These are phyloP conservation scores for Batkoa obscura DNA, from an alignment of 371 early-diverging fungal species.

Conservation along the genomic window DNA sequence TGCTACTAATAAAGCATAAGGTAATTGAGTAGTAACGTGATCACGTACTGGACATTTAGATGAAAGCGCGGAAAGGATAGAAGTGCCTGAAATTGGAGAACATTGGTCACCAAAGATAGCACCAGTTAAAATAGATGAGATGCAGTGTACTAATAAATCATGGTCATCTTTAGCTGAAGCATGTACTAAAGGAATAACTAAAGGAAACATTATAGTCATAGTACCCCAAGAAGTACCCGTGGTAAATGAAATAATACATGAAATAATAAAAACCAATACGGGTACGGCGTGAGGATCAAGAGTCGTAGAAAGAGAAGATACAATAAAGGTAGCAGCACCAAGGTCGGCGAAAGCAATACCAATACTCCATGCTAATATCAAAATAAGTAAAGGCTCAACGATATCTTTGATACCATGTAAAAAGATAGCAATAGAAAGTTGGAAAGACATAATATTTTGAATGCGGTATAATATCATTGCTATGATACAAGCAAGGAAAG, in stretches of 20 bases:
- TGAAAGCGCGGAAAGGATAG: constrained; percentile 5
- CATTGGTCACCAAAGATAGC: constrained; percentile 9
- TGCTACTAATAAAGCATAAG: constrained; percentile 6
- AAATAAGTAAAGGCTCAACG: constrained; percentile 5
- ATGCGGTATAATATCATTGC: not conserved
- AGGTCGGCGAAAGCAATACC: constrained; percentile 6
- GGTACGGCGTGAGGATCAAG: constrained; percentile 4
- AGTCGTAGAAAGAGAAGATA: not conserved
- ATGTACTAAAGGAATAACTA: constrained; percentile 4
- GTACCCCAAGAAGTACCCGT: constrained; percentile 9
- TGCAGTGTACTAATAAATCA: constrained; percentile 1
- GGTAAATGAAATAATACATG: constrained; percentile 8
- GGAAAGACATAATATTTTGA: constrained; percentile 2
- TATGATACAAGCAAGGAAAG: constrained; percentile 5
- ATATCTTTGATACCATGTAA: constrained; percentile 6
- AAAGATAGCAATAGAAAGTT: not conserved
- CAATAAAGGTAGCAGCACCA: constrained; percentile 5
- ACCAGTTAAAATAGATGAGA: constrained; percentile 7
- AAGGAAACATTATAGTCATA: constrained; percentile 8
- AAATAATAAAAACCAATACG: constrained; percentile 6
- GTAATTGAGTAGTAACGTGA: constrained; percentile 7
- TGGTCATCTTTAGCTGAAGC: not conserved
- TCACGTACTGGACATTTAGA: constrained; percentile 7
- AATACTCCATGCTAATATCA: constrained; percentile 7
- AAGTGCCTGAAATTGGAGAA: constrained; percentile 7